Base-by-base conservation (phyloP, 2,329 filamentous ascomycete species). In the Cladosporium austrohemisphaericum region DNA sequence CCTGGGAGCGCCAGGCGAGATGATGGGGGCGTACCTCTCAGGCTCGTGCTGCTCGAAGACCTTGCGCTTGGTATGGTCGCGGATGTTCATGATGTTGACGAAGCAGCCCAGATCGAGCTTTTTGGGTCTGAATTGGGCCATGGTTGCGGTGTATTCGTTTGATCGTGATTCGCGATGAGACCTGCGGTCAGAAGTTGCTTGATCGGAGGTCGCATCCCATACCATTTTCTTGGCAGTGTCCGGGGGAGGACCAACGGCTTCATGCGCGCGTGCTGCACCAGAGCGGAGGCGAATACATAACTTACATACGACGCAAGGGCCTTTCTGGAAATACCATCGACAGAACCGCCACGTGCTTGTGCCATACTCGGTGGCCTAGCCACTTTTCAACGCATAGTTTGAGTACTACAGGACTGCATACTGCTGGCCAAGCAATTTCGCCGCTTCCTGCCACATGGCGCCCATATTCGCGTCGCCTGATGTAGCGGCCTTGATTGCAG, bases 21-120 rank as follows among this genome's bases (percentile, higher is more conserved):
- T 18, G 37, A 16, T 38, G 19, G 14, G n/a, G 36, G 57, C 66
- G 55, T 76, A 94, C 91, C 92, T 85, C 73, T 96, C 86, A 4
- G 90, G 82, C 75, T 98, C 93, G 65, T 85, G 76, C 67, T 89
- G 78, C 65, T 86, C 86, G 64, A 91, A 96, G 52, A 90, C 88
- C 74, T 94, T 92, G 63, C 93, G 86, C 81, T 97, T 98, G 49
- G 90, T 91, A 74, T 97, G 89, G 71, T 98, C 93, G 62, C 93
- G 88, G 67, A 98, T 86, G 58, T 88, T 80, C 59, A 85, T 85
- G 68, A 85, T 81, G 66, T 96, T 96, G 73, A 94, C 71, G 66
- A 87, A 95, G 67, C 88, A 88, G 68, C 86, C 84, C 59, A 97
- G 74, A 61, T 97, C 90, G 60, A 96, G 83, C 76, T 84, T 91